These are phyloP conservation scores for Ceratocystis papillata DNA, from an alignment of 2,329 filamentous ascomycete species.

Conservation along the genomic window DNA sequence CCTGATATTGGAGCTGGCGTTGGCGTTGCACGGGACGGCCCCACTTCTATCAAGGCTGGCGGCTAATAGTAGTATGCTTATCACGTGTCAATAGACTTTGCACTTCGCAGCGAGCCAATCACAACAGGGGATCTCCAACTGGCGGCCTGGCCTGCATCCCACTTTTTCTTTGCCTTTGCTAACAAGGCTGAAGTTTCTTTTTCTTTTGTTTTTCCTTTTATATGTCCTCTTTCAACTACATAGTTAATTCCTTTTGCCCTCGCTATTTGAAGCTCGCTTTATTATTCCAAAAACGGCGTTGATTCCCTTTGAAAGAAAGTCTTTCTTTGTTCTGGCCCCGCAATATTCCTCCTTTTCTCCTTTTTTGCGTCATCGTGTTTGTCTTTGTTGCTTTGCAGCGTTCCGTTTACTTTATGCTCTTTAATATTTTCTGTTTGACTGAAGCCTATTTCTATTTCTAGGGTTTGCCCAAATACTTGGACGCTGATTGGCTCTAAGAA, in stretches of 20 bases:
- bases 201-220: neutral
- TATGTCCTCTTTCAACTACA: too few relatives aligned
- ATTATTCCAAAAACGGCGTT: too few relatives aligned
- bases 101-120: neutral
- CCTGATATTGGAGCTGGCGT: too few relatives aligned
- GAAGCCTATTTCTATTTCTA: too few relatives aligned
- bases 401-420: neutral
- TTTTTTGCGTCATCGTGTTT: neutral
- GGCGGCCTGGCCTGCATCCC: neutral
- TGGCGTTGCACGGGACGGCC: neutral
- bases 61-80: neutral
- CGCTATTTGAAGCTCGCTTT: too few relatives aligned
- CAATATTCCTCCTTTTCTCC: neutral
- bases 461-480: too few relatives aligned
- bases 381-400: neutral
- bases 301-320: too few relatives aligned
- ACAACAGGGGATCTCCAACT: neutral
- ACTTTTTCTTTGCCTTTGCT: neutral
- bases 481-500: too few relatives aligned
- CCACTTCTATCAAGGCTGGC: neutral
- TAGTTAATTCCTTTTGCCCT: too few relatives aligned
- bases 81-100: neutral
- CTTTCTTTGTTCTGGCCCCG: too few relatives aligned
- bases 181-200: neutral
- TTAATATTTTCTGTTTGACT: neutral